phyloP scores from a whole-genome alignment of 2,329 filamentous ascomycete genomes.

The Fusarium avenaceum region DNA sequence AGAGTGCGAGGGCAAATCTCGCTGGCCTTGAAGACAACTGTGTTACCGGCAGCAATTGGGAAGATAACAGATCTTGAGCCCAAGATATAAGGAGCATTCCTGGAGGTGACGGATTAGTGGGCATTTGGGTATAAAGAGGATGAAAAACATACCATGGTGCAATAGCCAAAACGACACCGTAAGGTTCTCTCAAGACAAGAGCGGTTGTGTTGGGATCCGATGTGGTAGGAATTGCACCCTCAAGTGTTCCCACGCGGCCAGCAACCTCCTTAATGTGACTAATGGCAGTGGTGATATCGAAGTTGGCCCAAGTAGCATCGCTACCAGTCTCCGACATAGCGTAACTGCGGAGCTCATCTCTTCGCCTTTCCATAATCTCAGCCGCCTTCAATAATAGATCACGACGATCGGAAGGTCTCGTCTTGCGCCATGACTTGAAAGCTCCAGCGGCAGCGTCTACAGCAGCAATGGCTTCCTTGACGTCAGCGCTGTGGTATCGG shows the following conservation, averaged over 20 bases:
- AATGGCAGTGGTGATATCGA: slow-evolving; percentile 56
- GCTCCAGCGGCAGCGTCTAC: slow-evolving; percentile 71
- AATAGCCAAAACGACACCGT: slow-evolving; percentile 82
- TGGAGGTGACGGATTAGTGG: slow-evolving; percentile 44
- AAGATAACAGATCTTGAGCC: slow-evolving; percentile 68
- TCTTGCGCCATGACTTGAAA: slow-evolving; percentile 76
- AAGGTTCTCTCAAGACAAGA: slow-evolving; percentile 80
- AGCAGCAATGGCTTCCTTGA: slow-evolving; percentile 67
- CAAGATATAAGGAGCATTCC: slow-evolving; percentile 71
- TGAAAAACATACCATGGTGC: slow-evolving; percentile 76
- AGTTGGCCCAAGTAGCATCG: slow-evolving; percentile 55
- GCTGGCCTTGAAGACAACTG: slow-evolving; percentile 78
- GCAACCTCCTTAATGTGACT: slow-evolving; percentile 61
- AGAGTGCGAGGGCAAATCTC: slow-evolving; percentile 76
- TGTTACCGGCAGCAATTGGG: slow-evolving; percentile 84
- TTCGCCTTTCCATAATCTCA: slow-evolving; percentile 70
- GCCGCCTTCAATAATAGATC: slow-evolving; percentile 79
- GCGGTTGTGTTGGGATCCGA: slow-evolving; percentile 59
- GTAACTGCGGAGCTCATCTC: slow-evolving; percentile 71
- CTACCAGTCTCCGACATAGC: slow-evolving; percentile 67
- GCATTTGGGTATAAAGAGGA: not conserved
- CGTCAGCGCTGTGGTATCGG: slow-evolving; percentile 68
- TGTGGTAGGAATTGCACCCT: slow-evolving; percentile 55
- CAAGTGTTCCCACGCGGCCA: slow-evolving; percentile 57
- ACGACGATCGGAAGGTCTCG: slow-evolving; percentile 71